These are phyloP conservation scores for Colletotrichum musicola DNA, from an alignment of 2,329 filamentous ascomycete species.

Conservation along the genomic window DNA sequence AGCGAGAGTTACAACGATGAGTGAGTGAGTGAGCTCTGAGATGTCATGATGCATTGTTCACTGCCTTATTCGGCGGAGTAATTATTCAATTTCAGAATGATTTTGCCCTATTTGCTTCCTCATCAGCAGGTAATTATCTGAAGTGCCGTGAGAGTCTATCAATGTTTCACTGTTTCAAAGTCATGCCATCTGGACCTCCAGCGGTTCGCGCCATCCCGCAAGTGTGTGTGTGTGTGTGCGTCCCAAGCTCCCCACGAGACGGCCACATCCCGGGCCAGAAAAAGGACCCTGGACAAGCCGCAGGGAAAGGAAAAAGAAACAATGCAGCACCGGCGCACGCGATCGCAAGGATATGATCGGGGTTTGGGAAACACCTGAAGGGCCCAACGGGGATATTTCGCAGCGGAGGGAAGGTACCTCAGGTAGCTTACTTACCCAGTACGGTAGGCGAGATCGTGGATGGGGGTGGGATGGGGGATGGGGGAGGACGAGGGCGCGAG, in stretches of 20 bases:
- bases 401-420: background rate
- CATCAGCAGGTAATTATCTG: background rate
- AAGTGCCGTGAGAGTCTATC: constrained; percentile 10
- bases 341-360: constrained; percentile 10
- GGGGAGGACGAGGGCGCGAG: background rate
- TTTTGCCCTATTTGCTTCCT: too few relatives aligned
- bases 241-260: background rate
- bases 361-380: too few relatives aligned
- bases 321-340: constrained; percentile 4
- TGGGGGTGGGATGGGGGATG: constrained; percentile 4
- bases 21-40: too few relatives aligned
- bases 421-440: background rate
- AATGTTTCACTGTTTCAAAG: constrained; percentile 15
- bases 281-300: background rate
- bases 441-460: background rate
- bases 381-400: too few relatives aligned
- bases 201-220: background rate
- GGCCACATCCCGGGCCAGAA: background rate
- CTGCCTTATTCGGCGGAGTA: too few relatives aligned
- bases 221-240: background rate
- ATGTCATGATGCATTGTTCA: too few relatives aligned
- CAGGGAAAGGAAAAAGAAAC: background rate
- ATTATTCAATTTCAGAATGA: too few relatives aligned
- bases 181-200: background rate
- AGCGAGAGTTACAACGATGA: constrained; percentile 10